Percentiles rank a stretch among this genome's conserved stretches.
Evolutionary conservation across 495 filamentous ascomycete species (phyloP).

Genomic region (Trichoderma virens): DNA sequence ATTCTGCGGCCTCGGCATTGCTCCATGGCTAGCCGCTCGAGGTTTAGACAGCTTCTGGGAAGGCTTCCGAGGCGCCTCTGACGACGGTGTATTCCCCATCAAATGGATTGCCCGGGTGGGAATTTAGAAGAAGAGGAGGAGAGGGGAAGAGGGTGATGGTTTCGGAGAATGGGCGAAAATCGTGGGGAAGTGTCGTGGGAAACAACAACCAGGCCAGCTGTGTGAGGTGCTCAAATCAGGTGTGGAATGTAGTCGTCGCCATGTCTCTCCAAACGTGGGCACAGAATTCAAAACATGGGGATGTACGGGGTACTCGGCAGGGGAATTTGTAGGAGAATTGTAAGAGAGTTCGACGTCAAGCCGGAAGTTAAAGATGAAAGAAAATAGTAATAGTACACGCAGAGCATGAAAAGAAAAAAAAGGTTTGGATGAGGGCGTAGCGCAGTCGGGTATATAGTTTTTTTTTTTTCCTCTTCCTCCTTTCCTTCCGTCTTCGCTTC

Average conservation of each 20-base stretch:
- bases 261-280: neutral
- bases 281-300: neutral
- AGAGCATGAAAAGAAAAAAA: neutral
- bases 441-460: constrained; percentile 2
- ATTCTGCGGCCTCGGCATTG: neutral
- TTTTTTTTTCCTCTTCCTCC: no score
- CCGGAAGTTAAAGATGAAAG: neutral
- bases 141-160: no score
- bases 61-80: constrained; percentile 23
- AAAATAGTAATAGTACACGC: neutral
- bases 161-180: neutral
- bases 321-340: constrained; percentile 4
- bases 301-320: neutral
- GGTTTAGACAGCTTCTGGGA: constrained; percentile 43
- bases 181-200: neutral
- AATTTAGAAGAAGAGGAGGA: neutral
- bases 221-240: neutral
- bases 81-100: constrained; percentile 42
- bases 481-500: neutral
- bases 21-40: constrained; percentile 30
- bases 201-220: constrained; percentile 19
- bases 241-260: constrained; percentile 1
- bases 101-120: constrained; percentile 13
- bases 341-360: neutral
- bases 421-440: neutral